Evolutionary conservation across 805 yeast species (phyloP).

Genomic region (Isabelozyma pseudorhagii): DNA sequence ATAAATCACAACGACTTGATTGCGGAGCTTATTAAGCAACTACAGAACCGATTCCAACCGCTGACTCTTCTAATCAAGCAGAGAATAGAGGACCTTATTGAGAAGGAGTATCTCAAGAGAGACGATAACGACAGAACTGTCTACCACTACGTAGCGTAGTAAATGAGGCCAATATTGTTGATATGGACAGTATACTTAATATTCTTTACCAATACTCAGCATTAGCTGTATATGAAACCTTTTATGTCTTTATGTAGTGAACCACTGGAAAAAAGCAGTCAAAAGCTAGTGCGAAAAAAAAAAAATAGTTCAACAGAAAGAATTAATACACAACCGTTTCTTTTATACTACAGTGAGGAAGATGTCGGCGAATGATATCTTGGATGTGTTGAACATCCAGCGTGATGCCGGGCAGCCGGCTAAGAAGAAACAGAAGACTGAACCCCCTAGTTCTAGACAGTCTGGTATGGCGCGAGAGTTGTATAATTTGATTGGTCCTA

Average conservation of each 20-base stretch:
- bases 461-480: constrained; percentile 88
- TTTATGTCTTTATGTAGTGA: no score
- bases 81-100: constrained; percentile 71
- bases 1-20: constrained; percentile 63
- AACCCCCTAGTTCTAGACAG: constrained; percentile 19
- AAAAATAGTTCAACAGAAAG: no score
- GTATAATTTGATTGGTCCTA: constrained; percentile 84
- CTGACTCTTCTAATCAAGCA: constrained; percentile 63
- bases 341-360: no score
- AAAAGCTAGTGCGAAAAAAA: no score
- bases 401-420: constrained; percentile 40
- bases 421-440: constrained; percentile 37
- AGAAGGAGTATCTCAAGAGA: constrained; percentile 77
- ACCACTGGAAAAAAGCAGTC: no score
- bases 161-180: neutral
- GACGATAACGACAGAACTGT: constrained; percentile 56
- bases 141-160: constrained; percentile 67
- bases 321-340: no score
- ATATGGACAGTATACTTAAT: neutral
- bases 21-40: constrained; percentile 59
- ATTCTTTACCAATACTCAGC: no score
- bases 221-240: no score
- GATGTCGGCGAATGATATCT: constrained; percentile 52
- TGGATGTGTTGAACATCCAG: constrained; percentile 73
- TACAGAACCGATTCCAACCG: constrained; percentile 65